phyloP scores from a whole-genome alignment of 768 basidiomycete species.

The Porphyrellus cyaneotinctus region DNA sequence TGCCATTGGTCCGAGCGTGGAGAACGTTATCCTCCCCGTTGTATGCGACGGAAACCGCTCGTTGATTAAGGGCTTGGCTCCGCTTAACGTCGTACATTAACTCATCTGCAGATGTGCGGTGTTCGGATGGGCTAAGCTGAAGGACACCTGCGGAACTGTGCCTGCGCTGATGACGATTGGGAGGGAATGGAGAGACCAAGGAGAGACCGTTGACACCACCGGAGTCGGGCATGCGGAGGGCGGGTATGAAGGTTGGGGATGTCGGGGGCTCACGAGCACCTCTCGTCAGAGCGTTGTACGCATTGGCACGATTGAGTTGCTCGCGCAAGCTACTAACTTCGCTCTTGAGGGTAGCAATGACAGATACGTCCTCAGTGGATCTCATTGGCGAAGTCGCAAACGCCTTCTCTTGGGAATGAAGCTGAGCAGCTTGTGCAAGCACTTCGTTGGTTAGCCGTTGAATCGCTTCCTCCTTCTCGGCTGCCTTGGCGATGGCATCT shows the following conservation, averaged over 20 bases:
- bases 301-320: slow-evolving; percentile 93
- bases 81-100: slow-evolving; percentile 70
- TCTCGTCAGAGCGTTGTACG: slow-evolving; percentile 81
- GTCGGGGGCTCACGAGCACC: slow-evolving; percentile 69
- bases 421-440: slow-evolving; percentile 61
- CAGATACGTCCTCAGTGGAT: slow-evolving; percentile 77
- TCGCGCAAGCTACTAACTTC: slow-evolving; percentile 92
- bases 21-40: slow-evolving; percentile 75
- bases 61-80: slow-evolving; percentile 65
- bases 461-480: slow-evolving; percentile 83
- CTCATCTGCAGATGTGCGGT: slow-evolving; percentile 75
- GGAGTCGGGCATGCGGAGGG: slow-evolving; percentile 54
- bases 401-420: slow-evolving; percentile 73
- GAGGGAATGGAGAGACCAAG: slow-evolving; percentile 32
- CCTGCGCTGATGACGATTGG: slow-evolving; percentile 69
- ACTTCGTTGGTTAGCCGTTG: slow-evolving; percentile 79
- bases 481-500: slow-evolving; percentile 65
- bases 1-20: slow-evolving; percentile 60
- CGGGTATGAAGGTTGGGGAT: slow-evolving; percentile 85
- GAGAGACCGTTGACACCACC: slow-evolving; percentile 40
- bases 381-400: slow-evolving; percentile 61
- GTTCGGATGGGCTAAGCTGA: slow-evolving; percentile 52
- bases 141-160: slow-evolving; percentile 86
- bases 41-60: slow-evolving; percentile 86
- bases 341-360: slow-evolving; percentile 84